These are phyloP conservation scores for Talaromyces stipitatus DNA, from an alignment of 495 filamentous ascomycete genomes.

Conservation along the genomic window DNA sequence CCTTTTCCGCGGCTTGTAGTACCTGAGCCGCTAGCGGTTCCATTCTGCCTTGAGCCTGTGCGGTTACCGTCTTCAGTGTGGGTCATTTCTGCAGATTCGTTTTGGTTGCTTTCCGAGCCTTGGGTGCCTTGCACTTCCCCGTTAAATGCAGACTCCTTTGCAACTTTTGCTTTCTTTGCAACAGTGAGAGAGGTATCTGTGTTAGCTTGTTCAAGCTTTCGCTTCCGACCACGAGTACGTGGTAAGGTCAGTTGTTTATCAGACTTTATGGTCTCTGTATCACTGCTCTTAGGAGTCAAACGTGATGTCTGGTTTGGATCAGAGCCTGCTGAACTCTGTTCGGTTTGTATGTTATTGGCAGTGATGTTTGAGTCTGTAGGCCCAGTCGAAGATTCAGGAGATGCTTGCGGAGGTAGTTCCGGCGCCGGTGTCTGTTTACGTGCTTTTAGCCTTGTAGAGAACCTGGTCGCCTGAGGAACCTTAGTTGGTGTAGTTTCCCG, in stretches of 20 bases:
- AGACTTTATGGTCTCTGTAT: not conserved
- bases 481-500: conserved; percentile 4
- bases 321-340: not conserved
- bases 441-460: conserved; percentile 27
- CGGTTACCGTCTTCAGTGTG: not conserved
- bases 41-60: not conserved
- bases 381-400: not conserved
- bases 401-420: not conserved
- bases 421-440: conserved; percentile 8
- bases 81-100: not conserved
- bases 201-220: not conserved
- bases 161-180: conserved; percentile 1
- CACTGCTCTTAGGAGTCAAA: not conserved
- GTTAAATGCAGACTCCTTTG: not conserved
- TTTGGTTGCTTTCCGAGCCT: not conserved
- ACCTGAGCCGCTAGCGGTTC: not conserved
- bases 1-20: not conserved
- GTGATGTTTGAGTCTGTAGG: not conserved
- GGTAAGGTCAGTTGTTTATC: not conserved
- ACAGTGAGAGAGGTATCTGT: not conserved
- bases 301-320: not conserved
- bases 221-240: not conserved
- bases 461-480: conserved; percentile 24
- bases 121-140: not conserved
- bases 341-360: not conserved